These are phyloP conservation scores for Castanea sativa DNA, from an alignment of 306 rosid genomes.

Conservation along the genomic window DNA sequence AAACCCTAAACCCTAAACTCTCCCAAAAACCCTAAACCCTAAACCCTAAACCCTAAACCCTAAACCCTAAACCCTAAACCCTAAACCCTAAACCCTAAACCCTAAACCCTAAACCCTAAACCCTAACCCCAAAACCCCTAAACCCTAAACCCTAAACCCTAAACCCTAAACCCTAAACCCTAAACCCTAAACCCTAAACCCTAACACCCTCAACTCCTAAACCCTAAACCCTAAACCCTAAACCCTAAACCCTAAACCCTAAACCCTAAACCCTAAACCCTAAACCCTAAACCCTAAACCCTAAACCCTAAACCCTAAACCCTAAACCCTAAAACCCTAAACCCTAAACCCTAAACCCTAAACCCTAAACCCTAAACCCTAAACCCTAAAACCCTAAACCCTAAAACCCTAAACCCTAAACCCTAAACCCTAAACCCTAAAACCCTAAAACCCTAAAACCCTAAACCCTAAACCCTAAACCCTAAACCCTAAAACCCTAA, in stretches of 20 bases:
- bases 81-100: constrained; percentile 20
- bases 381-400: constrained; percentile 5
- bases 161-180: constrained; percentile 10
- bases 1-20: constrained; percentile 20
- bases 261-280: constrained; percentile 17
- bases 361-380: not conserved
- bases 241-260: constrained; percentile 22
- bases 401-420: not conserved
- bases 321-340: constrained; percentile 11
- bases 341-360: constrained; percentile 10
- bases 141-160: constrained; percentile 19
- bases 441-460: constrained; percentile 3
- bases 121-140: constrained; percentile 14
- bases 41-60: constrained; percentile 24
- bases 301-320: constrained; percentile 9
- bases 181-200: constrained; percentile 8
- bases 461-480: not conserved
- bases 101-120: constrained; percentile 19
- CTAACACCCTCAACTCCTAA: constrained; percentile 9
- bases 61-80: constrained; percentile 23
- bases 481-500: not conserved
- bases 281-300: constrained; percentile 14
- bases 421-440: constrained; percentile 14
- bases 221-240: constrained; percentile 18
- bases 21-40: constrained; percentile 12